Evolutionary conservation across 2,329 filamentous ascomycete genomes (phyloP).

Genomic region (Diaporthe longicolla): DNA sequence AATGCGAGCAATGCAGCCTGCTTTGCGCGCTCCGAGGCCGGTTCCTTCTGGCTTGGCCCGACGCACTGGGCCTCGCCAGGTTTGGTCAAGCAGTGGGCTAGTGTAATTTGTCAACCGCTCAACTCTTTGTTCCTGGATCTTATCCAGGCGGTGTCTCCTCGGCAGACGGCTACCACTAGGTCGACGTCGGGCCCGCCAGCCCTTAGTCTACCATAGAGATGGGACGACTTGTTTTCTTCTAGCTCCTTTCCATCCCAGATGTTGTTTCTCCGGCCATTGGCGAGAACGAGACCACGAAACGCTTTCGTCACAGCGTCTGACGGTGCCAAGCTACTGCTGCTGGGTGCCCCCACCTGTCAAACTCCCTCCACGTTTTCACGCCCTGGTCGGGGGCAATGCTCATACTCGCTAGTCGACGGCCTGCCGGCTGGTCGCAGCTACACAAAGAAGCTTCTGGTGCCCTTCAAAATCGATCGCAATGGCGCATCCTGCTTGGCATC

Average conservation of each 20-base stretch:
- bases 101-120: conserved; percentile 15
- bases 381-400: not conserved
- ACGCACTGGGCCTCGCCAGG: conserved; percentile 11
- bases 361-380: conserved; percentile 23
- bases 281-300: conserved; percentile 16
- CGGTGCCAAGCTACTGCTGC: conserved; percentile 21
- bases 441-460: conserved; percentile 34
- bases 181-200: not conserved
- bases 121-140: conserved; percentile 10
- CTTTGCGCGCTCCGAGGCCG: not conserved
- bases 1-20: not conserved
- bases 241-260: conserved; percentile 21
- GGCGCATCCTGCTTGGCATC: conserved; percentile 1
- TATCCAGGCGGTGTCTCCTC: not conserved
- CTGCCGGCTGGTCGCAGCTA: not conserved
- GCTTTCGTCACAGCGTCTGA: conserved; percentile 30
- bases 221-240: conserved; percentile 31
- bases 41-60: not conserved
- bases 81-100: not conserved
- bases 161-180: not conserved
- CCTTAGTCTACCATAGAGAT: conserved; percentile 1
- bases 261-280: conserved; percentile 24
- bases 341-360: conserved; percentile 25
- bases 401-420: conserved; percentile 10
- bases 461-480: not conserved